Evolutionary conservation across 495 filamentous ascomycete species (phyloP).

Genomic region (Darksidea phi): DNA sequence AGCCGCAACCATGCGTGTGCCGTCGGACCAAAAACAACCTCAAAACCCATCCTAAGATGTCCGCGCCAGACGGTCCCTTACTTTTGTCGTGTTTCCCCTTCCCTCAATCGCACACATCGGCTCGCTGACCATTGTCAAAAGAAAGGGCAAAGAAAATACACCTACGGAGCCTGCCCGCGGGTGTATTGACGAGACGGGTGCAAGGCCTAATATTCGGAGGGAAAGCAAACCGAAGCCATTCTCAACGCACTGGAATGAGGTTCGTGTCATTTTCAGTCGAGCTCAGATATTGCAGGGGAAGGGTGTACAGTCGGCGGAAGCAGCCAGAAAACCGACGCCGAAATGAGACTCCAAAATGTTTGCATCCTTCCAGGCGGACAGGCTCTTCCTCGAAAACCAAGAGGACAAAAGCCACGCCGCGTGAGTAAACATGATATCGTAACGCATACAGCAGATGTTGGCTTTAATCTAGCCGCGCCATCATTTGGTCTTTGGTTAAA

Average conservation of each 20-base stretch:
- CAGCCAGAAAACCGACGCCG: constrained; percentile 34
- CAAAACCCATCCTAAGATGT: constrained; percentile 20
- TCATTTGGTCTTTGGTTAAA: constrained; percentile 90
- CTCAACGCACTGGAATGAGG: constrained; percentile 26
- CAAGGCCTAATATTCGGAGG: constrained; percentile 21
- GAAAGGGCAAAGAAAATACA: constrained; percentile 31
- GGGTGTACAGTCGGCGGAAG: constrained; percentile 27
- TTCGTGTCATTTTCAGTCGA: constrained; percentile 33
- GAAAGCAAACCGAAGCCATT: constrained; percentile 32
- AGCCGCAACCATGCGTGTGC: constrained; percentile 22
- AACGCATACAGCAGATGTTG: constrained; percentile 29
- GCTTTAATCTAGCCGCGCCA: constrained; percentile 91
- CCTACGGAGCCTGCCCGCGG: constrained; percentile 23
- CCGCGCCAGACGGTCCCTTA: constrained; percentile 25
- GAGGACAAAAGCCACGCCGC: constrained; percentile 25
- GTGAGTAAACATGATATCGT: constrained; percentile 31
- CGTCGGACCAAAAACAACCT: constrained; percentile 11
- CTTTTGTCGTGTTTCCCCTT: constrained; percentile 28
- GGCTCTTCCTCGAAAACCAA: constrained; percentile 16
- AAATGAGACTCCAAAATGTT: constrained; percentile 29
- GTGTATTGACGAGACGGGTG: constrained; percentile 11
- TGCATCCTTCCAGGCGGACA: constrained; percentile 13
- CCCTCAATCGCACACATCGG: constrained; percentile 25
- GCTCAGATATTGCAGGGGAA: constrained; percentile 25
- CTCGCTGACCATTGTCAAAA: constrained; percentile 18